phyloP scores from a whole-genome alignment of 2,329 filamentous ascomycete species.

The Podosphaera leucotricha region DNA sequence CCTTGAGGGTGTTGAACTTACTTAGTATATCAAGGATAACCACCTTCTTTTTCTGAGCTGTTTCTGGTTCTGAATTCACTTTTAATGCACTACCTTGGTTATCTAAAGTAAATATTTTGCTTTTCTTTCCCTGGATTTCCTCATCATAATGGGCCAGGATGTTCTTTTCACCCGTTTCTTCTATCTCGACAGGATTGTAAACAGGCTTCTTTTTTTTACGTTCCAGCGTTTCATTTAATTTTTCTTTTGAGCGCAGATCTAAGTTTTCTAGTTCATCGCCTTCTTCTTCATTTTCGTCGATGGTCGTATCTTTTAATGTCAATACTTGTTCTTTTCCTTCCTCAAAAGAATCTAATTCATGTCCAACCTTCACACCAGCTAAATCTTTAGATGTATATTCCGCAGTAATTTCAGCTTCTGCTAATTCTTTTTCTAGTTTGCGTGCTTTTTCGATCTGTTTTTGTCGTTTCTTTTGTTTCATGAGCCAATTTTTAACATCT shows the following conservation, averaged over 20 bases:
- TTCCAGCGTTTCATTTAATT: conserved; percentile 51
- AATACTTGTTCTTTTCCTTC: conserved; percentile 72
- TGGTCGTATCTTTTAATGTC: conserved; percentile 79
- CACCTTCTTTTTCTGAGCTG: conserved; percentile 35
- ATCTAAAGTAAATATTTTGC: conserved; percentile 70
- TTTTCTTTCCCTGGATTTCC: conserved; percentile 75
- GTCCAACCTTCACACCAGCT: conserved; percentile 74
- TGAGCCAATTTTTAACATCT: conserved; percentile 70
- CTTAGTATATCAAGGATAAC: conserved; percentile 55
- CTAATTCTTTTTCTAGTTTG: conserved; percentile 50
- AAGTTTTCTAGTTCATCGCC: conserved; percentile 77
- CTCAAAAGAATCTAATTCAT: conserved; percentile 61
- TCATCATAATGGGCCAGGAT: conserved; percentile 88
- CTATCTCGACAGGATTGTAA: conserved; percentile 65
- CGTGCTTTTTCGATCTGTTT: conserved; percentile 68
- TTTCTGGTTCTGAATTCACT: conserved; percentile 28
- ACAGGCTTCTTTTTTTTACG: conserved; percentile 74
- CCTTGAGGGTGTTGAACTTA: conserved; percentile 14
- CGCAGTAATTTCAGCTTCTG: conserved; percentile 46
- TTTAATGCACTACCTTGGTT: conserved; percentile 33
- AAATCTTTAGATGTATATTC: conserved; percentile 74
- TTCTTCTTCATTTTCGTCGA: conserved; percentile 62
- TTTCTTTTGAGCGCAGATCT: conserved; percentile 46
- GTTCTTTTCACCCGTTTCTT: conserved; percentile 34
- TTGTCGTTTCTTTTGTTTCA: conserved; percentile 76